Percentiles rank a stretch among this genome's conserved stretches.
These are phyloP conservation scores for Neolecta irregularis DNA, from an alignment of 1,139 yeast species.

Conservation along the genomic window DNA sequence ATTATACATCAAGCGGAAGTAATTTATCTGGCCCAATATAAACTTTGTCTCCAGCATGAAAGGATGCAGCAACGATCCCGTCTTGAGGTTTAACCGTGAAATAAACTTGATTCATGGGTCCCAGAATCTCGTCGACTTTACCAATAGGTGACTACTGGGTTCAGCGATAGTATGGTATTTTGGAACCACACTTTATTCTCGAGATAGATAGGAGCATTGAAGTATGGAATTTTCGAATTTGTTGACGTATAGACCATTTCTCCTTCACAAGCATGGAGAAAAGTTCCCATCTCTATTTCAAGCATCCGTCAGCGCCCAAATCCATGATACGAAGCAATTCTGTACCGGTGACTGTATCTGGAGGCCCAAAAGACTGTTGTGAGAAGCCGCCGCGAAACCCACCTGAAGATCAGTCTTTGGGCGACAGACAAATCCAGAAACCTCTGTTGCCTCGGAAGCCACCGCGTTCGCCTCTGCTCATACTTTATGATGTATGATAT, in stretches of 20 bases:
- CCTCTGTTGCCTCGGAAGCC: no score
- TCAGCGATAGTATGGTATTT: neutral
- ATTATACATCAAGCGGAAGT: conserved; percentile 54
- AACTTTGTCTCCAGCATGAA: conserved; percentile 90
- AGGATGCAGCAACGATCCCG: conserved; percentile 87
- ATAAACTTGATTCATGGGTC: conserved; percentile 91
- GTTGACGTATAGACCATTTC: conserved; percentile 93
- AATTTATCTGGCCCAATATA: conserved; percentile 90
- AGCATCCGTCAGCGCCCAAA: no score
- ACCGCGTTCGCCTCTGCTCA: no score
- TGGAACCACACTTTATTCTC: conserved; percentile 41
- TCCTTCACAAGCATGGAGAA: conserved; percentile 87
- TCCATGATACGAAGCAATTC: no score
- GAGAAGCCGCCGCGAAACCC: no score
- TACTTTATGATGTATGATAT: no score
- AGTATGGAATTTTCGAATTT: conserved; percentile 88
- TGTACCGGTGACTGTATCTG: no score
- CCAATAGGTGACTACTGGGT: conserved; percentile 57
- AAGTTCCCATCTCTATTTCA: conserved; percentile 92
- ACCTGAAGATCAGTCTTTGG: no score
- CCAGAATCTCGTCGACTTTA: conserved; percentile 94
- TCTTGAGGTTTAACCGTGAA: conserved; percentile 92
- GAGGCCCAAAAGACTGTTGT: no score
- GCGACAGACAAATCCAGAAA: no score
- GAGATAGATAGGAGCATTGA: conserved; percentile 94